Conservation (phyloP, 129 eudicot species). For the Apium graveolens region DNA sequence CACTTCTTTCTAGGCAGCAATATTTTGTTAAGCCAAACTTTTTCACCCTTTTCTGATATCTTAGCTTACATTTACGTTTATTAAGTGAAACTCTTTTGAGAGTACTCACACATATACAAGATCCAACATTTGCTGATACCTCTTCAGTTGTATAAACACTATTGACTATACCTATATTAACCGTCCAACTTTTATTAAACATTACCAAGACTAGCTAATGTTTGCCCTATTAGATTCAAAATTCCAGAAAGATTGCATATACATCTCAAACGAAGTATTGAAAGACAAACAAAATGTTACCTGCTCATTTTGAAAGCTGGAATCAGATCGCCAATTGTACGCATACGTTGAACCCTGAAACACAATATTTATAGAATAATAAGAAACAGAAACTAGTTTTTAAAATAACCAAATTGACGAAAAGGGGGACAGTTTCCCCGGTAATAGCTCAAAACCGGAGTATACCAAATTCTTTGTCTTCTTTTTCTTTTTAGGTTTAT, state of each 20-base stretch:
- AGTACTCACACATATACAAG: not conserved
- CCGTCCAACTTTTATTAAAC: not conserved
- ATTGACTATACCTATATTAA: not conserved
- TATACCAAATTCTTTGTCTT: conserved; percentile 70
- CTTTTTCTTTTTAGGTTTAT: conserved; percentile 86
- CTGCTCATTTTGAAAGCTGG: conserved; percentile 74
- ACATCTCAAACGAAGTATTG: not conserved
- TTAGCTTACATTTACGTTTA: not conserved
- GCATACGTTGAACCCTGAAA: conserved; percentile 58
- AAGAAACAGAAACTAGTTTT: not conserved
- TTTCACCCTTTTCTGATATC: not conserved
- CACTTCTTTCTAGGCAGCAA: not conserved
- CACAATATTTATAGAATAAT: not conserved
- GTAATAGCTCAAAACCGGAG: not conserved
- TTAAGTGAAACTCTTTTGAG: not conserved
- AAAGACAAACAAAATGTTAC: conserved; percentile 22
- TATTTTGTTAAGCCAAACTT: not conserved
- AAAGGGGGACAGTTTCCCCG: not conserved
- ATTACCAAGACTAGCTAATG: not conserved
- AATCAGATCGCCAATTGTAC: conserved; percentile 68
- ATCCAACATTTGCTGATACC: not conserved
- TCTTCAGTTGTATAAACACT: not conserved
- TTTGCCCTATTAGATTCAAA: not conserved
- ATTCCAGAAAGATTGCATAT: not conserved
- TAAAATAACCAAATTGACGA: not conserved